Base-by-base conservation (phyloP, 2,329 filamentous ascomycete genomes). In the Botrytis tulipae region DNA sequence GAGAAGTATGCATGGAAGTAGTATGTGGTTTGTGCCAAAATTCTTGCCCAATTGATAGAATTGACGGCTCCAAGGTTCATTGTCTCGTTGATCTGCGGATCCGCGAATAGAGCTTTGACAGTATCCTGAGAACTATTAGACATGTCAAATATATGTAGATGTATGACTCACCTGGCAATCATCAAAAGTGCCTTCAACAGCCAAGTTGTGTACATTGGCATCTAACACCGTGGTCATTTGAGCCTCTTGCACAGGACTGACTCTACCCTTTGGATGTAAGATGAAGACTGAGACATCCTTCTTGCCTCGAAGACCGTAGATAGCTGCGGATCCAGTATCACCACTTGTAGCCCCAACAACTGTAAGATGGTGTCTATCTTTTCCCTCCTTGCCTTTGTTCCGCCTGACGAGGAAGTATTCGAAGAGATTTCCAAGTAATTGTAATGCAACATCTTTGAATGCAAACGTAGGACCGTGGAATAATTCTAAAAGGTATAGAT, bases 241-340 rank as follows among this genome's bases (percentile, higher is more conserved):
- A 7, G 93, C 92, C 83, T 98, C 94, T 83, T 98, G 96, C 73
- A 98, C 92, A 22, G 94, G 93, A 81, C 92, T 94, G 76, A 98
- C 92, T 77, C 94, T 92, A 75, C 94, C 95, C 83, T 96, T 93
- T 40, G 96, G 96, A 82, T 95, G 92, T 79, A 98, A 88, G 81
- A 99, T 98, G 85, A 97, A 96, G 71, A 98, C 93, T 0, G 94
- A 97, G 25, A 98, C 93, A 86, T 99, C 96, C 84, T 97, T 95
- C 89, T 98, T 98, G 72, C 95, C 94, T 69, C 95, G 87, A 72
- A 99, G 87, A 73, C 96, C 96, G 81, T 98, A 98, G 78, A 99
- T 98, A 77, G 96, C 96, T 18, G 95, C 95, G 42, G 94, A 97
- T 37, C 95, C 95, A 42, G 95, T 98, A 82, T 94, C 93, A 76